phyloP scores from a whole-genome alignment of 345 rosid species.

The Bruguiera sexangula region DNA sequence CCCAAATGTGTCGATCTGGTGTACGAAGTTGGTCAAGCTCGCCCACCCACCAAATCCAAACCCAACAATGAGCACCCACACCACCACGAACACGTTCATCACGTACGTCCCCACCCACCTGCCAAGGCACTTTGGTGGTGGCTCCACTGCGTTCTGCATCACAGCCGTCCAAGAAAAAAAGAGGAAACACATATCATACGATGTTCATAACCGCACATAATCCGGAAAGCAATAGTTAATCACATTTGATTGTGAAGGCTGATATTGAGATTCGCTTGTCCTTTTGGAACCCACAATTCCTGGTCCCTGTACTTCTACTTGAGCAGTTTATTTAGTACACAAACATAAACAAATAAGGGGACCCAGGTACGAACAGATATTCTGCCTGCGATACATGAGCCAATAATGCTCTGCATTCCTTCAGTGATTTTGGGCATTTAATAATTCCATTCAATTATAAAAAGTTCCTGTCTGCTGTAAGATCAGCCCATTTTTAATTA shows the following conservation, averaged over 20 bases:
- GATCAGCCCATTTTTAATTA: too few species aligned
- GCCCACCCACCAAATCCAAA: conserved; percentile 99
- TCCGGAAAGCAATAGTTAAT: not conserved
- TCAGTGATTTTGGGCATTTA: too few species aligned
- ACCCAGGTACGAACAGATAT: conserved; percentile 16
- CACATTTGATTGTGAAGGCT: too few species aligned
- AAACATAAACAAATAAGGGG: not conserved
- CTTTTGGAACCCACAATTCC: too few species aligned
- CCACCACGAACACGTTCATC: conserved; percentile 72
- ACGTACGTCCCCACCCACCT: conserved; percentile 84
- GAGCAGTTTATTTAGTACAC: not conserved
- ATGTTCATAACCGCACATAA: not conserved
- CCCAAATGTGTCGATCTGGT: conserved; percentile 94
- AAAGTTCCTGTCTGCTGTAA: too few species aligned
- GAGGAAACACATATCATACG: not conserved
- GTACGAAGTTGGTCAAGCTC: conserved; percentile 72
- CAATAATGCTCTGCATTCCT: too few species aligned
- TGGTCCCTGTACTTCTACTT: too few species aligned
- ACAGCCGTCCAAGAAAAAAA: conserved; percentile 10
- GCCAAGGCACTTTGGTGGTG: conserved; percentile 70
- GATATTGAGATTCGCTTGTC: too few species aligned
- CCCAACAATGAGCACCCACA: conserved; percentile 89
- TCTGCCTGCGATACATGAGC: not conserved
- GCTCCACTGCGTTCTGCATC: conserved; percentile 88
- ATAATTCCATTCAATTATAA: too few species aligned